Conservation (phyloP, 1,284 basidiomycete genomes). For the Waitea zeae region DNA sequence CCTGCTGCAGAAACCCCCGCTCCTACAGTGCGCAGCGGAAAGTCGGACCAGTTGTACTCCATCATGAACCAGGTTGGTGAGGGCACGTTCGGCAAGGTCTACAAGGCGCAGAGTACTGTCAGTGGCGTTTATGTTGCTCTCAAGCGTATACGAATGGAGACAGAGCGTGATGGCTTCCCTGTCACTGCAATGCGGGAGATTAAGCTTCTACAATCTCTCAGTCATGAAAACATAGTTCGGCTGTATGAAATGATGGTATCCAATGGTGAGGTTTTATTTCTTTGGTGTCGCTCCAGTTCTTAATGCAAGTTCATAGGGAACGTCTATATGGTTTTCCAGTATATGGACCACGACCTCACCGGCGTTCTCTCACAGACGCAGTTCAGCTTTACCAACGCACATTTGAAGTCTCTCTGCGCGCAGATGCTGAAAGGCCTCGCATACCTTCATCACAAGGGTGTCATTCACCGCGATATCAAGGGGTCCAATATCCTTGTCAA, state of each 20-base stretch:
- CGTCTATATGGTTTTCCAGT: slow-evolving; percentile 99
- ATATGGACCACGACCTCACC: slow-evolving; percentile 98
- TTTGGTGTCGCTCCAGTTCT: slow-evolving; percentile 5
- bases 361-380: slow-evolving; percentile 87
- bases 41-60: slow-evolving; percentile 50
- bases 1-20: background rate
- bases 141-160: slow-evolving; percentile 97
- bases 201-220: slow-evolving; percentile 85
- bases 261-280: slow-evolving; percentile 43
- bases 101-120: slow-evolving; percentile 82
- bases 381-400: slow-evolving; percentile 69
- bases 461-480: slow-evolving; percentile 97
- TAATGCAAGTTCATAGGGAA: slow-evolving; percentile 50
- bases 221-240: slow-evolving; percentile 80
- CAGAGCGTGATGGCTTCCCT: slow-evolving; percentile 94
- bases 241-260: slow-evolving; percentile 98
- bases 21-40: background rate
- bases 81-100: slow-evolving; percentile 98
- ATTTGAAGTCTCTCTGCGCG: slow-evolving; percentile 87
- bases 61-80: slow-evolving; percentile 93
- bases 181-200: slow-evolving; percentile 99
- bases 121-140: slow-evolving; percentile 73
- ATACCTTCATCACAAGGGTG: slow-evolving; percentile 88
- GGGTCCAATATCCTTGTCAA: slow-evolving; percentile 97
- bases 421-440: slow-evolving; percentile 91